phyloP scores from a whole-genome alignment of 1,284 basidiomycete genomes.

The Melampsora abietis-canadensis region DNA sequence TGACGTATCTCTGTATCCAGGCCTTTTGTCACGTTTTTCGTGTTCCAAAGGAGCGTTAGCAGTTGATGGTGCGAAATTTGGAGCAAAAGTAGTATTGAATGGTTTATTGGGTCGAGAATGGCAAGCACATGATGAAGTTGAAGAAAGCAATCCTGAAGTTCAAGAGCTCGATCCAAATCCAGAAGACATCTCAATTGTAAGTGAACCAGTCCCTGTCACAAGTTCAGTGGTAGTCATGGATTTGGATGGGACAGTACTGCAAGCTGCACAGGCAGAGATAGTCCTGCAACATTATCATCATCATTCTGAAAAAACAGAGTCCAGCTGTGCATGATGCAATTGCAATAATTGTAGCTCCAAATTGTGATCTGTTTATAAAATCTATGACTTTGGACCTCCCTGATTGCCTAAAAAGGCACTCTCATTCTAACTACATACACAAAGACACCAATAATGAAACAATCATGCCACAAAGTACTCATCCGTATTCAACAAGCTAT shows the following conservation, averaged over 20 bases:
- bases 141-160: neutral
- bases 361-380: no score
- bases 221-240: neutral
- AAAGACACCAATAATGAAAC: neutral
- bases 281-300: neutral
- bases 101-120: conserved; percentile 49
- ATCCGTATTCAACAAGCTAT: conserved; percentile 58
- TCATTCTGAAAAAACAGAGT: neutral
- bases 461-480: conserved; percentile 49
- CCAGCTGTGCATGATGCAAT: no score
- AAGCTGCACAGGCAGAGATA: neutral
- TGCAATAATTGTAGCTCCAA: no score
- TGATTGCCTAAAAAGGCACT: neutral
- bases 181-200: neutral
- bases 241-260: neutral
- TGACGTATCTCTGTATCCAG: neutral
- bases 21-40: neutral
- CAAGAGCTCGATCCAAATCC: neutral
- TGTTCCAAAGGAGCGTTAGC: neutral
- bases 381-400: no score
- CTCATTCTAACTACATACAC: conserved; percentile 8
- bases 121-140: neutral
- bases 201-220: neutral
- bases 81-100: conserved; percentile 51
- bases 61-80: conserved; percentile 47